phyloP scores from a whole-genome alignment of 176 grass and related monocot species.

The Stipa capillata region DNA sequence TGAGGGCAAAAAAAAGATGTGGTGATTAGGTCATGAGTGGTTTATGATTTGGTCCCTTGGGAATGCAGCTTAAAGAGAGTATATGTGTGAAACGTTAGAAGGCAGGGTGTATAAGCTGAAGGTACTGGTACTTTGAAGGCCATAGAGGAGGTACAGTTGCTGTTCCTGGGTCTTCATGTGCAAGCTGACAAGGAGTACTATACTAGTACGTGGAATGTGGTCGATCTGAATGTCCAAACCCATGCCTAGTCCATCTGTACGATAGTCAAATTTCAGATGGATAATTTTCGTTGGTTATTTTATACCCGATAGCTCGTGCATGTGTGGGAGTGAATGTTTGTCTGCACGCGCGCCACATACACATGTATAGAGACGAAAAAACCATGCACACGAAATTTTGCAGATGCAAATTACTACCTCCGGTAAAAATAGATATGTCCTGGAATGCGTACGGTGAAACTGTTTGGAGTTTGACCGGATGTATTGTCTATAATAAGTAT shows the following conservation, averaged over 20 bases:
- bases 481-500: neutral
- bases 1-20: conserved; percentile 42
- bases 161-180: conserved; percentile 22
- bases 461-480: neutral
- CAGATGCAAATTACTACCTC: no score
- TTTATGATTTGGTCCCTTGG: conserved; percentile 80
- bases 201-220: neutral
- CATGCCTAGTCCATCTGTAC: neutral
- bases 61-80: conserved; percentile 42
- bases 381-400: no score
- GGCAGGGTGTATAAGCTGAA: conserved; percentile 30
- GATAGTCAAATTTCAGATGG: no score
- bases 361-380: no score
- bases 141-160: conserved; percentile 26
- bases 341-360: no score
- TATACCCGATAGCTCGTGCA: no score
- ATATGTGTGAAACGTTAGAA: neutral
- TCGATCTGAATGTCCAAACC: conserved; percentile 6
- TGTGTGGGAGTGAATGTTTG: no score
- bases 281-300: no score
- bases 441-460: no score
- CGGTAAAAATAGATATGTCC: no score
- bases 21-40: conserved; percentile 97
- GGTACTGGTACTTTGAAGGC: conserved; percentile 27
- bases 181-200: conserved; percentile 16